phyloP scores from a whole-genome alignment of 108 stramenopile species.

The Nannochloropsis gaditana region DNA sequence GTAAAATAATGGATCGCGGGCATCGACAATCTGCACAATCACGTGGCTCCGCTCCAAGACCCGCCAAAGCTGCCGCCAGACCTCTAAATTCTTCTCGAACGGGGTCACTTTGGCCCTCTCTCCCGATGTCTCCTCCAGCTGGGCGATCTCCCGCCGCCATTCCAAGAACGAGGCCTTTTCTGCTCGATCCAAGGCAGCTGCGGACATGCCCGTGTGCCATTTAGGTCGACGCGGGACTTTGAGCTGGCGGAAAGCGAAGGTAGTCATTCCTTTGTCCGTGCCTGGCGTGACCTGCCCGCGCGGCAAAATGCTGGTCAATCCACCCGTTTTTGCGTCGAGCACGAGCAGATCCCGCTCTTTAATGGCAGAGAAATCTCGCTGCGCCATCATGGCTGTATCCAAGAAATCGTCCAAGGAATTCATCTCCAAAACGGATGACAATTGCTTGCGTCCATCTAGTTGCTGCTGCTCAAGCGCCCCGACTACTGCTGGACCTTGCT shows the following conservation, averaged over 20 bases:
- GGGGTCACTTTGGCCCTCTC: slow-evolving; percentile 64
- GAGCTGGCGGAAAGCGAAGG: slow-evolving; percentile 78
- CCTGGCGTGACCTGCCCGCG: slow-evolving; percentile 32
- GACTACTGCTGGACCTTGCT: background rate
- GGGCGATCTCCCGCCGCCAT: slow-evolving; percentile 87
- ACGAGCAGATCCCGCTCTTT: slow-evolving; percentile 68
- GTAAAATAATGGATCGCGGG: slow-evolving; percentile 92
- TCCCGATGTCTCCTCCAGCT: slow-evolving; percentile 54
- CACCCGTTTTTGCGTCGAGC: slow-evolving; percentile 51
- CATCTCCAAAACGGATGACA: slow-evolving; percentile 73
- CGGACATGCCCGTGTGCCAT: slow-evolving; percentile 80
- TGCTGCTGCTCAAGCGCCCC: background rate
- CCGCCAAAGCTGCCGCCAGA: slow-evolving; percentile 98
- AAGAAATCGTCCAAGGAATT: slow-evolving; percentile 87
- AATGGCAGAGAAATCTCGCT: slow-evolving; percentile 75
- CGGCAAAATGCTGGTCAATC: slow-evolving; percentile 41
- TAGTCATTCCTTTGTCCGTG: slow-evolving; percentile 27
- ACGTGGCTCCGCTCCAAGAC: slow-evolving; percentile 86
- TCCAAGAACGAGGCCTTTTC: slow-evolving; percentile 87
- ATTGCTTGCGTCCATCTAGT: slow-evolving; percentile 14
- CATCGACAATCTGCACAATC: slow-evolving; percentile 91
- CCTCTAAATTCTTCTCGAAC: slow-evolving; percentile 98
- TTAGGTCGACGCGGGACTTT: slow-evolving; percentile 82
- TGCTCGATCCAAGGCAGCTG: slow-evolving; percentile 69
- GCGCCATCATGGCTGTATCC: slow-evolving; percentile 80